Conservation (phyloP, 1,284 basidiomycete genomes). For the Phlebopus sp. region DNA sequence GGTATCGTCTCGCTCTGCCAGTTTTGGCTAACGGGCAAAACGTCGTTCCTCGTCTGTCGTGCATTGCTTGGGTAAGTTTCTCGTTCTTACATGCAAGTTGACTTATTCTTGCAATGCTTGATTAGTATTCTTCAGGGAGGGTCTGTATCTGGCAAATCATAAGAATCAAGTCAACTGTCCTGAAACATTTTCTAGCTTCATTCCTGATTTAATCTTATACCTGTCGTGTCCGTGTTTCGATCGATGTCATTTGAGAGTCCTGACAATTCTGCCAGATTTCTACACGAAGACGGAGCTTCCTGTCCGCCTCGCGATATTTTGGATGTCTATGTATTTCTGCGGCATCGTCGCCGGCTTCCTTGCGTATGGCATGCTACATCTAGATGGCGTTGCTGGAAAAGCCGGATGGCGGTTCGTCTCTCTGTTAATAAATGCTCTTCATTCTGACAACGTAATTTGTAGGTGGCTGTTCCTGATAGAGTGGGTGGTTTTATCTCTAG, state of each 20-base stretch:
- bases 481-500: constrained; percentile 9
- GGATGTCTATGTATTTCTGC: constrained; percentile 52
- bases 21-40: constrained; percentile 58
- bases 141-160: constrained; percentile 17
- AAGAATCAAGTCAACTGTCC: background rate
- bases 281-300: constrained; percentile 70
- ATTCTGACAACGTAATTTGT: background rate
- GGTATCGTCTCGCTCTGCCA: constrained; percentile 45
- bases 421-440: background rate
- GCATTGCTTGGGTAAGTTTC: constrained; percentile 39
- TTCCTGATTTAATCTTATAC: constrained; percentile 65
- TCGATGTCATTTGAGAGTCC: background rate
- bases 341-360: constrained; percentile 58
- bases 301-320: constrained; percentile 64
- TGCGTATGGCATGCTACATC: constrained; percentile 59
- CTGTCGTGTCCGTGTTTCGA: constrained; percentile 47
- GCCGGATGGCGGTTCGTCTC: constrained; percentile 56
- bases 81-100: background rate
- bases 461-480: constrained; percentile 29
- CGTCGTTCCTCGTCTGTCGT: constrained; percentile 49
- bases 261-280: constrained; percentile 33
- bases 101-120: constrained; percentile 4
- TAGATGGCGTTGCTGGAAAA: constrained; percentile 54
- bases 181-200: constrained; percentile 37
- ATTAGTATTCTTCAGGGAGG: constrained; percentile 58